Base-by-base conservation (phyloP, 495 filamentous ascomycete species). In the Aspergillus sparsus region DNA sequence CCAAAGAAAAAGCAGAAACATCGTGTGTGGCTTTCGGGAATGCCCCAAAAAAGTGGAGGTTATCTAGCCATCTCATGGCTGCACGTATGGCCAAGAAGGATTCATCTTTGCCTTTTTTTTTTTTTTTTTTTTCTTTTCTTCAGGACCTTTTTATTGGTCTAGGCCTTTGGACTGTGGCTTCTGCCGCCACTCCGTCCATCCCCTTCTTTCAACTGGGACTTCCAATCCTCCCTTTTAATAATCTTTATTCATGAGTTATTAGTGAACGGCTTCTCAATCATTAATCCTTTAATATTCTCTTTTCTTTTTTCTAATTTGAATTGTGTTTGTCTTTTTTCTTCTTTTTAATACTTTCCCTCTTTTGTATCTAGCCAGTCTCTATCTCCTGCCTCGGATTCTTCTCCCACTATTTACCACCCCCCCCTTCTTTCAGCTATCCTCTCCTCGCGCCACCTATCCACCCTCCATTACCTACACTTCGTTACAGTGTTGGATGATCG, bases 301-400 rank as follows among this genome's bases (percentile, higher is more conserved):
- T 8, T 42, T 13, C 12, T 42, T 13, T 42, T 42, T 13, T 42
- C 15, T 15, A 27, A 27, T 27, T 27, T 27, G 1, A 27, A 27
- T 27, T 27, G 21, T 3, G 21, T 27, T 3, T n/a, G n/a, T n/a
- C n/a, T n/a, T 27, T 27, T 27, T 27, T 27, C 21, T 27, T 27
- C 21, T 27, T 27, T 27, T 27, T 27, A 13, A 10, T 50, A 13
- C 12, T 18, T 46, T 32, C 31, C 42, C 54, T 62, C 50, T 63
- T 49, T 46, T 49, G 52, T 27, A 37, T 51, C 21, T 3, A 27
- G 21, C 37, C 37, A n/a, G 13, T n/a, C 49, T 56, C 35, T 37
- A 12, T 41, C 44, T 68, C 58, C 57, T 53, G 21, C 21, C 32
- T n/a, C 46, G 59, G 64, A 53, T 52, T 31, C 31, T 9, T 60